A percentile compares a stretch with the other conserved stretches of the same genome.
Conservation (phyloP, 306 rosid species). For the Argentina anserina region DNA sequence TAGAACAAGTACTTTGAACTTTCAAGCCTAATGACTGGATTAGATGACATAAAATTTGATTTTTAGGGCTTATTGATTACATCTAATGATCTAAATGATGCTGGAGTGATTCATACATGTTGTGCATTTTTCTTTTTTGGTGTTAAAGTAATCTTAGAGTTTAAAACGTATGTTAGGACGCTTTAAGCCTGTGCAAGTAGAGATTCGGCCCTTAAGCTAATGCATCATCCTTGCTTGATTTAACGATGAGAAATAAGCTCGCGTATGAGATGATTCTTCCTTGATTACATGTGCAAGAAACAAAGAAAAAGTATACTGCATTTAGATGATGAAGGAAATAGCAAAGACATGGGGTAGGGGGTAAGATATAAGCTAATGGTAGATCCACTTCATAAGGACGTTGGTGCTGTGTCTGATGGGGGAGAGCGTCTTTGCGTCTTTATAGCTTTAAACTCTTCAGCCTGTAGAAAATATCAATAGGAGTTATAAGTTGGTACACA, state of each 20-base stretch:
- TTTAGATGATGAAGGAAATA: slow-evolving; percentile 1
- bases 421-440: slow-evolving; percentile 18
- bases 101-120: neutral
- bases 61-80: neutral
- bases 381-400: slow-evolving; percentile 20
- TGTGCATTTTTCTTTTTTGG: neutral
- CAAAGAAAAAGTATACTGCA: slow-evolving; percentile 12
- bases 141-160: no score
- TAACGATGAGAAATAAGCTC: slow-evolving; percentile 10
- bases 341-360: neutral
- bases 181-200: no score
- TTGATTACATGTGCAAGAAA: slow-evolving; percentile 10
- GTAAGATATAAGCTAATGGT: slow-evolving; percentile 12
- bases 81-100: no score
- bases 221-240: neutral
- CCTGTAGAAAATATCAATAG: slow-evolving; percentile 30
- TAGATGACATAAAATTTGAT: neutral
- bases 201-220: neutral
- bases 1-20: neutral
- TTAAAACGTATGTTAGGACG: no score
- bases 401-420: slow-evolving; percentile 13
- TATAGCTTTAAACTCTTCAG: slow-evolving; percentile 37
- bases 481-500: slow-evolving; percentile 1
- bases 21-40: neutral
- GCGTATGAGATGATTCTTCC: neutral